Evolutionary conservation across 208 protist genomes (phyloP).

Genomic region (Leishmania martiniquensis): DNA sequence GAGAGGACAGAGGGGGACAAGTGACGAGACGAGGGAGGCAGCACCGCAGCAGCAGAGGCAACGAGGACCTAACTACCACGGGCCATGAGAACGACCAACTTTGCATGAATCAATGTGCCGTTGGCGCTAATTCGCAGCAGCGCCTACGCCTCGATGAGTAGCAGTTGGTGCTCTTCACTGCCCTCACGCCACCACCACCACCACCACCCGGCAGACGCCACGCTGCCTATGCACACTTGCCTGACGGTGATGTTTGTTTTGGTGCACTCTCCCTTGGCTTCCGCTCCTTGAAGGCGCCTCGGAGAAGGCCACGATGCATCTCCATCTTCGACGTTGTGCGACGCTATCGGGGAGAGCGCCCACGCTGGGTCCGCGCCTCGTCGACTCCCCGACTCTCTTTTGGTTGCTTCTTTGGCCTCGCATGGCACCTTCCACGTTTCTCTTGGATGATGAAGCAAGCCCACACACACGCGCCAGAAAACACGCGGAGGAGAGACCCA

Average conservation of each 20-base stretch:
- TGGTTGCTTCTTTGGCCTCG: background rate
- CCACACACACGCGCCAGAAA: background rate
- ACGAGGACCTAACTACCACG: background rate
- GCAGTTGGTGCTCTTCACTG: background rate
- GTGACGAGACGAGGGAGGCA: background rate
- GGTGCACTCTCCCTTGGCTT: too few species aligned
- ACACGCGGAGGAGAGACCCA: too few species aligned
- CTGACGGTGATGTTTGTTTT: too few species aligned
- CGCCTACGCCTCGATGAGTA: background rate
- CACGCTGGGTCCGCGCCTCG: background rate
- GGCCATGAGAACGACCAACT: background rate
- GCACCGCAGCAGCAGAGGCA: background rate
- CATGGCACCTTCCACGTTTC: background rate
- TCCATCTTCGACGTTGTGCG: background rate
- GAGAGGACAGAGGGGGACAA: background rate
- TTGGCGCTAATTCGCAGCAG: background rate
- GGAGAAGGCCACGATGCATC: background rate
- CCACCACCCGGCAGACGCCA: background rate
- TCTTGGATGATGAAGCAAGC: background rate
- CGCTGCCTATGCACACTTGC: too few species aligned
- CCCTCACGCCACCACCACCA: background rate
- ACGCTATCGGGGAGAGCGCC: background rate
- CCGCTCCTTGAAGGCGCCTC: too few species aligned
- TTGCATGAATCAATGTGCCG: background rate
- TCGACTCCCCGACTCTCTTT: background rate